Base-by-base conservation (phyloP, 345 rosid species). In the Balakata baccata region DNA sequence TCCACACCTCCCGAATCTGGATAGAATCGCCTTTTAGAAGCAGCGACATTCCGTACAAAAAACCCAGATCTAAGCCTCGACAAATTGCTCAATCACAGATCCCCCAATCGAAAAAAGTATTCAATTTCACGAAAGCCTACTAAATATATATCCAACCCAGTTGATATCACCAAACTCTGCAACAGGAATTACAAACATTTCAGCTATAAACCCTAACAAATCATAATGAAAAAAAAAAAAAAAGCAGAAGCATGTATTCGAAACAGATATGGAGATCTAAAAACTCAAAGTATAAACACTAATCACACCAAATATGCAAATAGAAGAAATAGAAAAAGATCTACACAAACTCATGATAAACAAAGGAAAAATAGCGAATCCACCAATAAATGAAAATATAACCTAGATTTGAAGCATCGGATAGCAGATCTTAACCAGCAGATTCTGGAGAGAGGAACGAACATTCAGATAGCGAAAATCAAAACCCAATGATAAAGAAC, bases 1-100 rank as follows among this genome's bases (percentile, higher is more conserved):
- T 73, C 95, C 92, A 91, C 18, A 89, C 97, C 77, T 92, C 91
- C 29, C 93, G 86, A 81, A 89, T 92, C 29, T 73, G 80, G 66
- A 87, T 80, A 37, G 86, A 84, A 74, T 88, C 92, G 66, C 85
- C 84, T 12, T 83, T 85, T 0, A 77, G 80, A 80, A 88, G 75
- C 79, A 82, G 74, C 63, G 92, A 84, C 94, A 89, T 93, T 65
- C 64, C 70, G 29, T 54, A 63, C 64, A 38, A 16, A 43, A 65
- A 57, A 53, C 8, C 39, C 20, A 5, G 52, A 65, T 37, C 57
- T 6, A 65, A 29, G 50, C 57, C 17, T 6, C 38, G 22, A 34
- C 41, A 10, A 29, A 7, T 10, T 12, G 29, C 80, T 58, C 67
- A 72, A 49, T 50, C 52, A 23, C 79, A 16, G 39, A 45, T 37